Conservation (phyloP, 2,329 filamentous ascomycete species). For the Dothidotthia symphoricarpi region DNA sequence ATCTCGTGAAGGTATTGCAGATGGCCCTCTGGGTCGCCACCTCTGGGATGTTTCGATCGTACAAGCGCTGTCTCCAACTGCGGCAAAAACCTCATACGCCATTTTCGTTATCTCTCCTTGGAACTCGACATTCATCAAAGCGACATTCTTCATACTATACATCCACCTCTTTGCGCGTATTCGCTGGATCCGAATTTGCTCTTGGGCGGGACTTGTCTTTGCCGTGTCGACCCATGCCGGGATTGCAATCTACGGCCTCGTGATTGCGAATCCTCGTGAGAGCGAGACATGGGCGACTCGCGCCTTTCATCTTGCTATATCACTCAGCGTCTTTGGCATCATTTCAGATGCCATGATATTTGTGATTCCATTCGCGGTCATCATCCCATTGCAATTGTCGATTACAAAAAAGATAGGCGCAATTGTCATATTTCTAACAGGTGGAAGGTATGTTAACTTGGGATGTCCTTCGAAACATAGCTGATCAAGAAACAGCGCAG, state of each 20-base stretch:
- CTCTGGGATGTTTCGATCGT: slow-evolving; percentile 4
- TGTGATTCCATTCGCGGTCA: slow-evolving; percentile 2
- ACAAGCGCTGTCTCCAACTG: background rate
- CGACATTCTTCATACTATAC: slow-evolving; percentile 7
- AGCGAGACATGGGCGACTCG: background rate
- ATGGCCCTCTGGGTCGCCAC: slow-evolving; percentile 3
- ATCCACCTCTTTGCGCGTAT: slow-evolving; percentile 6
- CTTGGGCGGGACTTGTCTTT: slow-evolving; percentile 2
- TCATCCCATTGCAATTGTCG: slow-evolving; percentile 4
- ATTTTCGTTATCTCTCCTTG: background rate
- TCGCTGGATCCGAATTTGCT: slow-evolving; percentile 3
- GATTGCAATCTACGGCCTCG: slow-evolving; percentile 1
- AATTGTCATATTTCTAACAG: slow-evolving; percentile 8
- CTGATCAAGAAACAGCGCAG: slow-evolving; percentile 3
- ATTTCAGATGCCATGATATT: slow-evolving; percentile 4
- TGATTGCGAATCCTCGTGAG: slow-evolving; percentile 1
- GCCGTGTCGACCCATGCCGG: slow-evolving; percentile 1
- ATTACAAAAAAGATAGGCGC: slow-evolving; percentile 5
- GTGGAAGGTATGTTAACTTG: slow-evolving; percentile 5
- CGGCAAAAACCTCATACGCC: background rate
- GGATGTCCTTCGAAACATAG: background rate
- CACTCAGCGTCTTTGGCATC: background rate
- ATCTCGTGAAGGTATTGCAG: background rate
- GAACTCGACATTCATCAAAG: slow-evolving; percentile 4
- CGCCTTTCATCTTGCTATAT: background rate